Evolutionary conservation across 805 yeast genomes (phyloP), one percentile per base, ranked within the genome.

Genomic region (Kodamaea fukazawae): DNA sequence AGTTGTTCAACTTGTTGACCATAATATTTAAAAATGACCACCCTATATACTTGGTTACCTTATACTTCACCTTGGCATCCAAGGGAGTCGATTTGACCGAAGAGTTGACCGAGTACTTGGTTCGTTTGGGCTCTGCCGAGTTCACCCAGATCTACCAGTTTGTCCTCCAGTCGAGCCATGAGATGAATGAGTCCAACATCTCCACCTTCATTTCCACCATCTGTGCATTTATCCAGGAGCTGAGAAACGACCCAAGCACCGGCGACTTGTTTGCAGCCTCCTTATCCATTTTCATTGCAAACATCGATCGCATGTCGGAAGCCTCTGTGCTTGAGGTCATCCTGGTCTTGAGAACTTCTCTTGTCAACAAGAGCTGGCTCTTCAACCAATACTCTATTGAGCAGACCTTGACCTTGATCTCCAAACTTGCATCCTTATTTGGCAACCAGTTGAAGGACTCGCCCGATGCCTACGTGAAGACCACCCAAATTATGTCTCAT

Each of bases 351-450:
- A 76, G 70, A 43, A 38, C 50, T 0, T 43, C 76, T 7, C 57
- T 83, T 12, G 59, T 74, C 7, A 75, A 76, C 5, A 71, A 74
- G 39, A 49, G 75, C 0, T 78, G 86, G 83, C 47, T 75, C 1
- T 69, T 86, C 35, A 65, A 77, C 3, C 96, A 87, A 55, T 83
- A 82, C 53, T 57, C 78, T 0, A 61, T 81, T 13, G 96, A 87
- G 56, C 51, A 73, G 25, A 55, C 77, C 0, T 48, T 85, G 9
- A 61, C 73, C 3, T 45, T 73, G 12, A 47, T 71, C 3, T 53
- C 70, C 2, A 53, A 58, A 29, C 39, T 61, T 4, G 46, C 49
- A 4, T 50, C 33, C 8, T 7, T 23, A 11, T 42, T 48, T 11
- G 12, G 16, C n/a, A 23, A 20, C n/a, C 26, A 26, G 9, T 27